Evolutionary conservation across 1,284 basidiomycete genomes (phyloP), one percentile per base, ranked within the genome.

Genomic region (Vanrija humicola): DNA sequence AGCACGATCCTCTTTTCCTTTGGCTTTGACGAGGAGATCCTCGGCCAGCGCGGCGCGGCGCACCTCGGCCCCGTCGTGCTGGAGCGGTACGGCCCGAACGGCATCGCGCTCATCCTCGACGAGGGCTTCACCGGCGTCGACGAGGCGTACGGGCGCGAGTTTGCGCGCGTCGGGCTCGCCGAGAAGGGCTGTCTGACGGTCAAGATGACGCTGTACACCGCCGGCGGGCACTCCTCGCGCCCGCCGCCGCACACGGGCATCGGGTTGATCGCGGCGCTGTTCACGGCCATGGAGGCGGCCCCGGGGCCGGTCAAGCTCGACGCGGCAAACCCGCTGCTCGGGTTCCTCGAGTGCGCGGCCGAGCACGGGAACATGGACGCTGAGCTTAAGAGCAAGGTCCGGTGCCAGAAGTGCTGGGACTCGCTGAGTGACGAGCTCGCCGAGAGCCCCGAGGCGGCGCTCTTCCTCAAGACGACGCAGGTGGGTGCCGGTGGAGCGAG

Each of bases 141-240:
- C 23, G 57, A 67, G 39, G 56, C 65, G 26, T 69, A 65, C 39
- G 68, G 65, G 5, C 55, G 56, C 7, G 49, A 56, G 10, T 64
- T 69, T 44, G 64, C 68, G 15, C 52, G 63, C 6, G 59, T 66
- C 43, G 69, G 69, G 1, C 56, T 64, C 6, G 65, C 60, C 10
- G 68, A 70, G 53, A 69, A 69, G 57, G 69, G 66, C 3, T 63
- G 82, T 61, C 54, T 83, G 25, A 80, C 84, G 55, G 77, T 83
- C 16, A 75, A 75, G 14, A 69, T 85, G 40, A 75, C 79, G n/a
- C 78, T 85, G 15, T 62, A 74, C 5, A 79, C 82, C 2, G 78
- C 80, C 1, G 86, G 86, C 9, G 86, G 86, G 0, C 86, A 87
- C 67, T 84, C 83, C 3, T 83, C 81, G 49, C 72, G 78, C 6